Percentiles rank a stretch among this genome's conserved stretches.
Conservation (phyloP, 2,329 filamentous ascomycete genomes). For the Penicillium sp. region DNA sequence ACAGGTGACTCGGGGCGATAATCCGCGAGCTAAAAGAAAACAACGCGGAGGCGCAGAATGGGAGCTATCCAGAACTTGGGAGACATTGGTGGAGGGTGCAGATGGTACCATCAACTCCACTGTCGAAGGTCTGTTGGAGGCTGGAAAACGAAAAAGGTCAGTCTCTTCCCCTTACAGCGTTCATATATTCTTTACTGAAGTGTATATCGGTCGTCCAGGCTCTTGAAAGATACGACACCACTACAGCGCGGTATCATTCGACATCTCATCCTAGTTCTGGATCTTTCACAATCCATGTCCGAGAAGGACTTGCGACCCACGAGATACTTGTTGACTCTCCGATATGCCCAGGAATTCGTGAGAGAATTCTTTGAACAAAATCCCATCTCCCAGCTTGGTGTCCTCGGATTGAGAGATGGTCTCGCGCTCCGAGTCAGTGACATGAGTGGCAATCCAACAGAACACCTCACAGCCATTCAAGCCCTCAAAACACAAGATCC, state of each 20-base stretch:
- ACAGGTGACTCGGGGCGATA: conserved; percentile 20
- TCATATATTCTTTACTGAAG: conserved; percentile 16
- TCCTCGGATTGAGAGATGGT: conserved; percentile 91
- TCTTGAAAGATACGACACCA: conserved; percentile 90
- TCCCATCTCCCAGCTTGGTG: conserved; percentile 90
- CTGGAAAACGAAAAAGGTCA: conserved; percentile 73
- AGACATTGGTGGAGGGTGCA: conserved; percentile 72
- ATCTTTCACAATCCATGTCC: conserved; percentile 89
- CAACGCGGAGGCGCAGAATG: conserved; percentile 43
- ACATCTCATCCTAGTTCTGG: conserved; percentile 86
- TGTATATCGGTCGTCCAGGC: conserved; percentile 47
- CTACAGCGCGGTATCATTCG: conserved; percentile 95
- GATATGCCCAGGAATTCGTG: conserved; percentile 83
- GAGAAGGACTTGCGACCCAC: conserved; percentile 94
- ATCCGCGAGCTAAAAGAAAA: conserved; percentile 35
- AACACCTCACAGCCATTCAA: conserved; percentile 77
- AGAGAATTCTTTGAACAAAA: conserved; percentile 98
- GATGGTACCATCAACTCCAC: conserved; percentile 73
- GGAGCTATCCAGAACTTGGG: conserved; percentile 55
- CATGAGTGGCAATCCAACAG: conserved; percentile 84
- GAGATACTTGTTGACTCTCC: conserved; percentile 76
- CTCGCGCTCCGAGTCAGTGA: conserved; percentile 82
- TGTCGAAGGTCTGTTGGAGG: conserved; percentile 72
- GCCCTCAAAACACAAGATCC: conserved; percentile 65
- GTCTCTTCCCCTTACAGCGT: conserved; percentile 3